These are phyloP conservation scores for Cynanchum wilfordii DNA, from an alignment of 257 asterid genomes.

Conservation along the genomic window DNA sequence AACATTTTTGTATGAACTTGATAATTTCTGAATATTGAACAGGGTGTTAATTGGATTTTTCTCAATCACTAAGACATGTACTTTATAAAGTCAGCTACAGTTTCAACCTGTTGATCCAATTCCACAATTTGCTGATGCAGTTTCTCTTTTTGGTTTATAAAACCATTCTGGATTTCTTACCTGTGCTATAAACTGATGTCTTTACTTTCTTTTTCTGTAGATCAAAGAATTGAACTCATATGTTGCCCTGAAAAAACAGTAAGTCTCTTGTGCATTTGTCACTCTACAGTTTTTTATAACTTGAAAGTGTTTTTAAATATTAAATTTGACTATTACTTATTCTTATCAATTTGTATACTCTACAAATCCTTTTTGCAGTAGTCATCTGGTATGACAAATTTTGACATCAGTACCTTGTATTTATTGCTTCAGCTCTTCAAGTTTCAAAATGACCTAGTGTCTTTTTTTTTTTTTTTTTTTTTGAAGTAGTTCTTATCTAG, in stretches of 20 bases:
- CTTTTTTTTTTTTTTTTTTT: neutral
- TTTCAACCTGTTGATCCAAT: neutral
- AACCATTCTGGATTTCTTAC: neutral
- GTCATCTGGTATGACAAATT: neutral
- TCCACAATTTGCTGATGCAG: neutral
- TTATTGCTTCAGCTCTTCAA: neutral
- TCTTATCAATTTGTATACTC: neutral
- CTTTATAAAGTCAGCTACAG: neutral
- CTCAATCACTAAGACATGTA: neutral
- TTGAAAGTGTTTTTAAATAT: neutral
- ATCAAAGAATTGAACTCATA: constrained; percentile 93
- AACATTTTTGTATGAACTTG: neutral
- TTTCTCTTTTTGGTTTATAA: neutral
- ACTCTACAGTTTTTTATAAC: constrained; percentile 2
- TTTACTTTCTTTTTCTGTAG: constrained; percentile 47
- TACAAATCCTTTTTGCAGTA: neutral
- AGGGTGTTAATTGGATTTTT: neutral
- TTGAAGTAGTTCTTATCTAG: neutral
- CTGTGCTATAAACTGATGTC: constrained; percentile 7
- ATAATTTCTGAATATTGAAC: neutral
- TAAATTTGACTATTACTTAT: neutral
- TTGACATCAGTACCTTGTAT: neutral
- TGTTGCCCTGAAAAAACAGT: constrained; percentile 95
- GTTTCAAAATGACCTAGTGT: neutral
- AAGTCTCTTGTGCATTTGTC: constrained; percentile 30